Percentiles rank a stretch among this genome's conserved stretches.
Evolutionary conservation across 2,329 filamentous ascomycete genomes (phyloP).

Genomic region (Chlorencoelia australis): DNA sequence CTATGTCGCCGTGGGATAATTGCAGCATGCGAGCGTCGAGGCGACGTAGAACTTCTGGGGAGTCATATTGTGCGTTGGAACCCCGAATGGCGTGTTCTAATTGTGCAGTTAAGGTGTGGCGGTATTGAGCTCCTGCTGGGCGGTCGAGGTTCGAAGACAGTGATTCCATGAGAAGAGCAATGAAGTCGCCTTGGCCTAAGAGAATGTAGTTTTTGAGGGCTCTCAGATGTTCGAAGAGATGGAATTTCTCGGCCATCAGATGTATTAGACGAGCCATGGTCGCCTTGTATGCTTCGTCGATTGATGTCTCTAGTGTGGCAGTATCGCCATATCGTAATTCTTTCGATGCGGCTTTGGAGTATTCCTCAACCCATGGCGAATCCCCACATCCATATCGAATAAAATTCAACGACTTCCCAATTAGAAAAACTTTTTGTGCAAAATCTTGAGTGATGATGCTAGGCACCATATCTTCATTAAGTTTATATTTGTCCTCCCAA

Average conservation of each 20-base stretch:
- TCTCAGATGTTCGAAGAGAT: constrained; percentile 81
- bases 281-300: constrained; percentile 94
- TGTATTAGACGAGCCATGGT: constrained; percentile 93
- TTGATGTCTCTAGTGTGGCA: constrained; percentile 80
- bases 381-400: constrained; percentile 93
- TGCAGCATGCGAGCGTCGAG: constrained; percentile 98
- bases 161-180: constrained; percentile 93
- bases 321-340: constrained; percentile 90
- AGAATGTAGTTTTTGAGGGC: constrained; percentile 93
- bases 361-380: constrained; percentile 88
- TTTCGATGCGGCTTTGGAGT: constrained; percentile 87
- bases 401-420: constrained; percentile 96
- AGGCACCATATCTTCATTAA: constrained; percentile 77
- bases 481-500: constrained; percentile 95
- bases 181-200: constrained; percentile 93
- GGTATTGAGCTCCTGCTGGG: constrained; percentile 92
- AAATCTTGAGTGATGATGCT: constrained; percentile 91
- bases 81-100: constrained; percentile 94
- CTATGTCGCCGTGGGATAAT: constrained; percentile 90
- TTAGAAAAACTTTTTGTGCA: constrained; percentile 91
- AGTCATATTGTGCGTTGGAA: constrained; percentile 94
- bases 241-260: constrained; percentile 92
- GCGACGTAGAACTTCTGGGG: constrained; percentile 78
- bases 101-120: constrained; percentile 94
- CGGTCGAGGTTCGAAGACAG: constrained; percentile 85